phyloP scores from a whole-genome alignment of 2,329 filamentous ascomycete genomes.

The Epichloe aotearoae region DNA sequence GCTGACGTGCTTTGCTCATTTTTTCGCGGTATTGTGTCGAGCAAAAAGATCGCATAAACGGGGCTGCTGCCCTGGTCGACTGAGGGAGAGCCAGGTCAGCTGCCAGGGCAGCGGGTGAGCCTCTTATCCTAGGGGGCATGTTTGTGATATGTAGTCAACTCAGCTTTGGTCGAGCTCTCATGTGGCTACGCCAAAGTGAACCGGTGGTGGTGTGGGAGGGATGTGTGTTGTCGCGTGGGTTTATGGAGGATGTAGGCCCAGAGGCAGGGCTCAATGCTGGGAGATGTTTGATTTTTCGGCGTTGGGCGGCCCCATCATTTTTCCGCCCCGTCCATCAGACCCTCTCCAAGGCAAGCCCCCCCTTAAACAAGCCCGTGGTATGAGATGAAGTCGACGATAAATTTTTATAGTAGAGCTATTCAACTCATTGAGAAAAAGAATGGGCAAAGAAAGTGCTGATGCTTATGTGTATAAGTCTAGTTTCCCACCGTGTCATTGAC shows the following conservation, averaged over 20 bases:
- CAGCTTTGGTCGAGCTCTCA: neutral
- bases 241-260: neutral
- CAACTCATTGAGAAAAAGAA: too few relatives aligned
- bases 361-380: too few relatives aligned
- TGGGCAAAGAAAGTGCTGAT: neutral
- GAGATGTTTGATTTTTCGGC: neutral
- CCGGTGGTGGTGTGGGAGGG: neutral
- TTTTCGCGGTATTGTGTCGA: slow-evolving; percentile 26
- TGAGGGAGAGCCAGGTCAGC: slow-evolving; percentile 2
- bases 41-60: slow-evolving; percentile 22
- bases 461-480: neutral
- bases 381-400: too few relatives aligned
- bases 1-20: slow-evolving; percentile 22
- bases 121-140: slow-evolving; percentile 12
- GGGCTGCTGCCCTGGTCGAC: slow-evolving; percentile 1
- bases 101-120: slow-evolving; percentile 16
- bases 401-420: too few relatives aligned
- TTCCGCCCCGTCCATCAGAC: slow-evolving; percentile 2
- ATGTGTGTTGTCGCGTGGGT: neutral
- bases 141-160: neutral
- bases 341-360: neutral
- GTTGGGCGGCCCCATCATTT: neutral
- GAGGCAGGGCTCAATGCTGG: too few relatives aligned
- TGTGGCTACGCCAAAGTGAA: neutral
- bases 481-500: neutral